Evolutionary conservation across 495 filamentous ascomycete genomes (phyloP).

Genomic region (Cenococcum geophilum): DNA sequence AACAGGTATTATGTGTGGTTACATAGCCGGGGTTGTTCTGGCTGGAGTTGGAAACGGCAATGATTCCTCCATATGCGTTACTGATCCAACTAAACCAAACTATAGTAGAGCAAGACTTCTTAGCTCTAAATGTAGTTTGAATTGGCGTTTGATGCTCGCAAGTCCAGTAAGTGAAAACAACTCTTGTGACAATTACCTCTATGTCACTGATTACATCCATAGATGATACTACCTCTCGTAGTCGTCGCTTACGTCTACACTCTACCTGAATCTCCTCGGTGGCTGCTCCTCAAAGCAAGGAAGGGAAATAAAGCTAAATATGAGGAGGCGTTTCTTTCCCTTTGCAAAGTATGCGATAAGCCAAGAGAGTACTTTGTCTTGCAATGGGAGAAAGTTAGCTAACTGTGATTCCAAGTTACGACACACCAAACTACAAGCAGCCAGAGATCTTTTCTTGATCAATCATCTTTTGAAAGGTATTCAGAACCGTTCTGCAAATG

Average conservation of each 20-base stretch:
- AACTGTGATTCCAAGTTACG: conserved; percentile 7
- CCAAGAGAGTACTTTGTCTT: no score
- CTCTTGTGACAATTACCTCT: no score
- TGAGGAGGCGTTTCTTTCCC: neutral
- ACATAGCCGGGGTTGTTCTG: conserved; percentile 9
- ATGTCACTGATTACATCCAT: neutral
- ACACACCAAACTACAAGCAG: conserved; percentile 6
- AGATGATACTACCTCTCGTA: conserved; percentile 19
- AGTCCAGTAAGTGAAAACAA: neutral
- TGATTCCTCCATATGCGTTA: neutral
- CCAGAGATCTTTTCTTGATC: conserved; percentile 11
- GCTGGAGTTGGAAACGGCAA: conserved; percentile 6
- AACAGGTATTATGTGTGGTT: conserved; percentile 24
- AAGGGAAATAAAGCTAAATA: conserved; percentile 18
- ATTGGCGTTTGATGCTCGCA: conserved; percentile 9
- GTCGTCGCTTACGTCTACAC: conserved; percentile 16
- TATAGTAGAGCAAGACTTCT: neutral
- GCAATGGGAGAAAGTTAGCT: neutral
- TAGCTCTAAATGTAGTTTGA: neutral
- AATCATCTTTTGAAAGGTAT: conserved; percentile 5
- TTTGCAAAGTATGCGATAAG: neutral
- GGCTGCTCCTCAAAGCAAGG: conserved; percentile 7
- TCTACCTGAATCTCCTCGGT: conserved; percentile 10
- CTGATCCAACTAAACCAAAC: neutral
- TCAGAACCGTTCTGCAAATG: no score